These are phyloP conservation scores for Ustilago curta DNA, from an alignment of 1,284 basidiomycete species.

Conservation along the genomic window DNA sequence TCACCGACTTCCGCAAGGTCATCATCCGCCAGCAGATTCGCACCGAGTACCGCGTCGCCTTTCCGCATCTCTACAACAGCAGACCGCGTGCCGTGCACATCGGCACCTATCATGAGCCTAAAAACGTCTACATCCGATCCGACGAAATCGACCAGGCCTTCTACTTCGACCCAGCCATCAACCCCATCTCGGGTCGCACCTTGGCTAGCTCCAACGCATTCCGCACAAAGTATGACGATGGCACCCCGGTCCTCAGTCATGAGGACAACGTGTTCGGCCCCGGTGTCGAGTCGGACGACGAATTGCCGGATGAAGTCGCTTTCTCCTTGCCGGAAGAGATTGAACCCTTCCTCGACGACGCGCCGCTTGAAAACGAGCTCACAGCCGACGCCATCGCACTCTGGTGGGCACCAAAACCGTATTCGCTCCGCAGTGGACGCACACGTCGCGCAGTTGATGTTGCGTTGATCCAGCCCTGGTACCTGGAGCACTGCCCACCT, in stretches of 20 bases:
- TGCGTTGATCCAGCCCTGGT: conserved; percentile 95
- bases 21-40: conserved; percentile 99
- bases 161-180: conserved; percentile 97
- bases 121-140: conserved; percentile 98
- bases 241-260: conserved; percentile 75
- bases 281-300: conserved; percentile 76
- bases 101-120: conserved; percentile 90
- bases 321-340: conserved; percentile 87
- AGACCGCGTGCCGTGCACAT: conserved; percentile 94
- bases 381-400: conserved; percentile 97
- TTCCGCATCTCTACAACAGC: conserved; percentile 99
- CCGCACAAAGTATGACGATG: conserved; percentile 58
- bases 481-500: conserved; percentile 94
- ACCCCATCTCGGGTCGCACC: conserved; percentile 73
- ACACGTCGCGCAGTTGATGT: conserved; percentile 95
- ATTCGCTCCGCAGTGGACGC: conserved; percentile 88
- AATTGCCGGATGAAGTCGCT: conserved; percentile 76
- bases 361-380: conserved; percentile 86
- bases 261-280: conserved; percentile 91
- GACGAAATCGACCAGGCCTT: conserved; percentile 99
- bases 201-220: conserved; percentile 56
- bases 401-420: conserved; percentile 99
- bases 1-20: conserved; percentile 99
- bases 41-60: conserved; percentile 99
- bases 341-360: conserved; percentile 84